Evolutionary conservation across 306 rosid genomes (phyloP).

Genomic region (Quercus agrifolia): DNA sequence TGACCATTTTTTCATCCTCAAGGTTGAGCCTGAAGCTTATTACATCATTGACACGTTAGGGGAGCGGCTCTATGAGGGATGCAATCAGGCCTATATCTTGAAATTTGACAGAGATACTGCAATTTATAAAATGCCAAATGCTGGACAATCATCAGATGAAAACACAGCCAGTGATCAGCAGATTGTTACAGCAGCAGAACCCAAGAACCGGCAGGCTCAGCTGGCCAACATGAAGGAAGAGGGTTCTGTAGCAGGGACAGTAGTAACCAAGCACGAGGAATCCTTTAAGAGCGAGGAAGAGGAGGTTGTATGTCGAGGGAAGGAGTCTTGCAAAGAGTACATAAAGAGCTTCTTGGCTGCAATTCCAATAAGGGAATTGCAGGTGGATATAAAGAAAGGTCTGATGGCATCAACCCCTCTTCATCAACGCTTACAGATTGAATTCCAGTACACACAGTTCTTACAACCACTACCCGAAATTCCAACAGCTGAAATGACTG

Average conservation of each 20-base stretch:
- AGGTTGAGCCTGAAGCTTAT: conserved; percentile 84
- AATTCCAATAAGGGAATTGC: conserved; percentile 89
- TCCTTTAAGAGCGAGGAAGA: conserved; percentile 43
- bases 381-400: conserved; percentile 93
- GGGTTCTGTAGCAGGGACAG: conserved; percentile 27
- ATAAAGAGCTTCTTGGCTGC: conserved; percentile 98
- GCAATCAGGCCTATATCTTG: conserved; percentile 86
- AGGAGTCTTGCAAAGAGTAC: conserved; percentile 94
- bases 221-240: conserved; percentile 38
- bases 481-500: conserved; percentile 33
- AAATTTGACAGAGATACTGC: conserved; percentile 67
- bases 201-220: conserved; percentile 44
- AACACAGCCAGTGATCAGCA: conserved; percentile 42
- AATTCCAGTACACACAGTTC: conserved; percentile 74
- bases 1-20: conserved; percentile 96
- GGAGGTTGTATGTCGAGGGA: conserved; percentile 71
- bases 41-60: conserved; percentile 91
- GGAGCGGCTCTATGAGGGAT: conserved; percentile 96
- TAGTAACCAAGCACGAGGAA: conserved; percentile 39
- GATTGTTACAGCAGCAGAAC: conserved; percentile 41
- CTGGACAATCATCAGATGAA: conserved; percentile 49
- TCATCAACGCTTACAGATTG: conserved; percentile 93
- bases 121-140: conserved; percentile 53
- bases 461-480: conserved; percentile 26
- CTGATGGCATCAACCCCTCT: conserved; percentile 75